phyloP scores from a whole-genome alignment of 768 basidiomycete genomes.

The Leccinum uliginosum region DNA sequence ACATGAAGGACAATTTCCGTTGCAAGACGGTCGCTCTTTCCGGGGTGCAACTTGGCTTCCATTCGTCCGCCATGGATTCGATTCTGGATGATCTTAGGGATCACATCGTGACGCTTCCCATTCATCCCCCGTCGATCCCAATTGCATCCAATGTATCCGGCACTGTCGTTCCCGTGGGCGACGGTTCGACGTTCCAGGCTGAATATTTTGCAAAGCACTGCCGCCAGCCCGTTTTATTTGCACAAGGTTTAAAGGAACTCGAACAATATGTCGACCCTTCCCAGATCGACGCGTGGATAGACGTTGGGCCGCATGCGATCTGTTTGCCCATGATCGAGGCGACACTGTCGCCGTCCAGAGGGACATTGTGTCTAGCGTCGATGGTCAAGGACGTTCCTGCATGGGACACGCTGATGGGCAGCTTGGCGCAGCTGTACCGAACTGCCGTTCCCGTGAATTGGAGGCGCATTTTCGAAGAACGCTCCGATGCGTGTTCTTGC shows the following conservation, averaged over 20 bases:
- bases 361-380: slow-evolving; percentile 43
- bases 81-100: slow-evolving; percentile 45
- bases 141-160: slow-evolving; percentile 63
- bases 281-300: slow-evolving; percentile 50
- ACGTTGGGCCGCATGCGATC: slow-evolving; percentile 61
- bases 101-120: slow-evolving; percentile 33
- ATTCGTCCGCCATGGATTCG: slow-evolving; percentile 61
- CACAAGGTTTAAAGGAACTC: slow-evolving; percentile 44
- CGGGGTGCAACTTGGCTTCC: slow-evolving; percentile 58
- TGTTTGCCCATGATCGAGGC: slow-evolving; percentile 54
- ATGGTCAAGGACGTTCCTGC: slow-evolving; percentile 42
- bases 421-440: slow-evolving; percentile 47
- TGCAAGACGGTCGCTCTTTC: slow-evolving; percentile 42
- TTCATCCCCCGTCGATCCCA: slow-evolving; percentile 50
- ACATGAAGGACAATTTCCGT: slow-evolving; percentile 33
- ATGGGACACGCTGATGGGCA: slow-evolving; percentile 41
- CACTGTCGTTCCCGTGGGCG: slow-evolving; percentile 47
- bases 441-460: slow-evolving; percentile 43
- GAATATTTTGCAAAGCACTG: slow-evolving; percentile 61
- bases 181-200: slow-evolving; percentile 41
- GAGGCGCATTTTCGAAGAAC: slow-evolving; percentile 49
- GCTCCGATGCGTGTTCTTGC: slow-evolving; percentile 28
- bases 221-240: slow-evolving; percentile 50
- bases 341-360: slow-evolving; percentile 25
- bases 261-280: slow-evolving; percentile 23